Evolutionary conservation across 768 basidiomycete genomes (phyloP).

Genomic region (Hirschioporus abietinus): DNA sequence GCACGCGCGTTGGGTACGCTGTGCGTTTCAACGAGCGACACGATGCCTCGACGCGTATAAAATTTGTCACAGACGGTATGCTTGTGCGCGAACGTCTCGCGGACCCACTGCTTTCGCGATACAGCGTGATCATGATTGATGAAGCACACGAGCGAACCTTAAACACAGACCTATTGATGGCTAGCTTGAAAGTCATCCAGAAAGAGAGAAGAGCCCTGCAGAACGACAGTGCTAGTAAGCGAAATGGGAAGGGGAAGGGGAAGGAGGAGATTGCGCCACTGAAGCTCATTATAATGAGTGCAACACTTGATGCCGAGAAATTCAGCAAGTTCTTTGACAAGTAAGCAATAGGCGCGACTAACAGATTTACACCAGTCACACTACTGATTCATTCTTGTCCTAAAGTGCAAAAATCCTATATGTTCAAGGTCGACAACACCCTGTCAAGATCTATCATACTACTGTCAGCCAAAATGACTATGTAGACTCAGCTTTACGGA

Average conservation of each 20-base stretch:
- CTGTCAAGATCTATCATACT: slow-evolving; percentile 81
- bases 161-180: slow-evolving; percentile 89
- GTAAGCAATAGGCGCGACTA: slow-evolving; percentile 39
- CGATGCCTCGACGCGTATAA: slow-evolving; percentile 73
- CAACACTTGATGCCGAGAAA: slow-evolving; percentile 92
- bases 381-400: slow-evolving; percentile 4
- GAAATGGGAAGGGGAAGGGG: slow-evolving; percentile 44
- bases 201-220: slow-evolving; percentile 32
- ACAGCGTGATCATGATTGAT: slow-evolving; percentile 88
- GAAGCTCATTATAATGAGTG: slow-evolving; percentile 96
- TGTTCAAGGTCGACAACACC: slow-evolving; percentile 89
- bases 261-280: slow-evolving; percentile 49
- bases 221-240: slow-evolving; percentile 40
- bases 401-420: slow-evolving; percentile 82
- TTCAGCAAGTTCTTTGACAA: slow-evolving; percentile 84
- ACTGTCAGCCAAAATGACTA: slow-evolving; percentile 75
- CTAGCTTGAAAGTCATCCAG: slow-evolving; percentile 82
- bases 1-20: slow-evolving; percentile 83
- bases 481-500: slow-evolving; percentile 82
- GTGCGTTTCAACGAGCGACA: slow-evolving; percentile 91
- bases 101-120: slow-evolving; percentile 69
- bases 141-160: slow-evolving; percentile 97
- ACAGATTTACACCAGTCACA: not conserved
- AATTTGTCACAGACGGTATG: slow-evolving; percentile 98
- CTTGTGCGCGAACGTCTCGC: slow-evolving; percentile 87